Percentiles rank a stretch among this genome's conserved stretches.
Conservation (phyloP, 2,329 filamentous ascomycete genomes). For the Neofusicoccum cordaticola region DNA sequence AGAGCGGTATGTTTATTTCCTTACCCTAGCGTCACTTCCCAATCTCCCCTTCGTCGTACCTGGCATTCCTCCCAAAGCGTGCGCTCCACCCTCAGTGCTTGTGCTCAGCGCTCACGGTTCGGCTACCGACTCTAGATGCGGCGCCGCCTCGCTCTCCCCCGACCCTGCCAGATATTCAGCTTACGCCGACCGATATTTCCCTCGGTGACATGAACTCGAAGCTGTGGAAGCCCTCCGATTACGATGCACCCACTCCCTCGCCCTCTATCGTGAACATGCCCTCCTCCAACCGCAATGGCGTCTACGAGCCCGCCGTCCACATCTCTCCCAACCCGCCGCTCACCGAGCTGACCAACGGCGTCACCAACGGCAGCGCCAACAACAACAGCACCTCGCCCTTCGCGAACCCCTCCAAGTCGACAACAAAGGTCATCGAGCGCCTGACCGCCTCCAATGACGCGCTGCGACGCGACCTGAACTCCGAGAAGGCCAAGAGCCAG, state of each 20-base stretch:
- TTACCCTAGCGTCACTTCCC: slow-evolving; percentile 12
- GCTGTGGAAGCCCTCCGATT: slow-evolving; percentile 7
- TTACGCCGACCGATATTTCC: slow-evolving; percentile 11
- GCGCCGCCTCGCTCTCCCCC: slow-evolving; percentile 14
- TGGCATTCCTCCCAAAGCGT: slow-evolving; percentile 12
- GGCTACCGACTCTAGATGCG: slow-evolving; percentile 13
- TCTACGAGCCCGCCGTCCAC: slow-evolving; percentile 6
- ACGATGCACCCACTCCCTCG: slow-evolving; percentile 13
- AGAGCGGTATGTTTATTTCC: slow-evolving; percentile 16
- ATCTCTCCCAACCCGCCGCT: slow-evolving; percentile 8
- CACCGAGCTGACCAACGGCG: slow-evolving; percentile 8
- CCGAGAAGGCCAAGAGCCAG: slow-evolving; percentile 48
- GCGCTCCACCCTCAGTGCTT: neutral
- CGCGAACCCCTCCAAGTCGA: slow-evolving; percentile 15
- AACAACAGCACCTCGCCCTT: slow-evolving; percentile 6
- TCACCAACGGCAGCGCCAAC: neutral
- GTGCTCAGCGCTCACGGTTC: neutral
- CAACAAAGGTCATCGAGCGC: slow-evolving; percentile 57
- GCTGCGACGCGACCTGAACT: slow-evolving; percentile 60
- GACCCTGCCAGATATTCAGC: slow-evolving; percentile 9
- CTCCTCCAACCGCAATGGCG: slow-evolving; percentile 15
- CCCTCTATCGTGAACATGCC: slow-evolving; percentile 13
- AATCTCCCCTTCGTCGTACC: slow-evolving; percentile 15
- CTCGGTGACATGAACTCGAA: slow-evolving; percentile 15
- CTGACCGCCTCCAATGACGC: slow-evolving; percentile 74